phyloP scores from a whole-genome alignment of 495 filamentous ascomycete species.

The Immersiella caudata region DNA sequence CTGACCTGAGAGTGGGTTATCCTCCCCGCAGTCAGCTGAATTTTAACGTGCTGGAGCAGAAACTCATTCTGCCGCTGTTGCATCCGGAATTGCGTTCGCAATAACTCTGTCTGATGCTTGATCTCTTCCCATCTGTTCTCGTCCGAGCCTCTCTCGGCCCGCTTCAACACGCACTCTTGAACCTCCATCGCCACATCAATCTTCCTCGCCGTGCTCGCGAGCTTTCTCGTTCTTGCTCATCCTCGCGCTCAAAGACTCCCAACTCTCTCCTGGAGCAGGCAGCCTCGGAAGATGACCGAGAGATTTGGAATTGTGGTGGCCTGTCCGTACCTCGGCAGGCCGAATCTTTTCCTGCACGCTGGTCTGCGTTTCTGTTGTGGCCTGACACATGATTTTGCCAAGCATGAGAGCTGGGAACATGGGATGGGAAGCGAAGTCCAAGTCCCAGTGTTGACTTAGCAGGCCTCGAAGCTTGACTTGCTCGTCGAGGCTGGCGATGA shows the following conservation, averaged over 20 bases:
- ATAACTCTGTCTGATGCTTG: neutral
- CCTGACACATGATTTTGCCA: neutral
- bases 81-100: neutral
- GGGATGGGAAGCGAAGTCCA: neutral
- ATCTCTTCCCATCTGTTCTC: neutral
- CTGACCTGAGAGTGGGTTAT: no score
- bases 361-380: neutral
- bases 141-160: neutral
- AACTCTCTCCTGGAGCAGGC: neutral
- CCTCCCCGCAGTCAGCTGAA: neutral
- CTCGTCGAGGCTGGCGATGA: neutral
- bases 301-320: neutral
- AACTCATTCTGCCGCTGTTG: slow-evolving; percentile 1
- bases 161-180: neutral
- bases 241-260: neutral
- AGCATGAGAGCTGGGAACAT: neutral
- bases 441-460: neutral
- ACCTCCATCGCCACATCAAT: neutral
- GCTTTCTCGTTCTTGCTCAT: neutral
- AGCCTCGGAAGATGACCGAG: neutral
- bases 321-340: neutral
- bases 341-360: neutral
- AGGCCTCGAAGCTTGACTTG: neutral
- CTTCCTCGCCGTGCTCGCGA: slow-evolving; percentile 1
- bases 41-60: neutral